Evolutionary conservation across 331 rosid species (phyloP), one percentile per base, ranked within the genome.

Genomic region (Quercus lobata): DNA sequence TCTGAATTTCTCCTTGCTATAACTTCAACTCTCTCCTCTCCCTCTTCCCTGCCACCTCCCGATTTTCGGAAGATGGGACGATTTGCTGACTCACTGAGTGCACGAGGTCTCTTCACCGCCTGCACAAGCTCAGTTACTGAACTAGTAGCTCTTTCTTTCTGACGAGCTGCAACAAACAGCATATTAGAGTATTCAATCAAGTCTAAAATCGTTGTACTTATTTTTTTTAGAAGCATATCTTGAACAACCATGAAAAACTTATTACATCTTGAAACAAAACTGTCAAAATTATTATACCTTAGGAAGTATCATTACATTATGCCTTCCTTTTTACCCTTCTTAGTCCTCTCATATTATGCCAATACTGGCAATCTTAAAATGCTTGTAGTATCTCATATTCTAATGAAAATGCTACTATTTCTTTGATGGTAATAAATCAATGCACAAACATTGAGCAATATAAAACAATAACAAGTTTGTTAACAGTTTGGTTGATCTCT

Each of bases 51-150:
- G 4, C 56, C 81, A 29, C 81, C 87, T 35, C 72, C 92, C 11
- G 99, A 89, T 78, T 84, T 87, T 88, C 88, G 87, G 27, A 82
- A 29, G 22, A 78, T 76, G 65, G 94, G 94, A 29, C 88, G 96
- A 69, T 80, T 87, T 53, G 77, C 81, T 2, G 99, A 95, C 75
- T 92, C 97, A 37, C 99, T 92, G 19, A 91, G 69, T 34, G 99
- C 92, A 49, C 98, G 87, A 4, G 99, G 99, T 54, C 97, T 94
- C 83, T 87, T 95, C 84, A 95, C 90, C 2, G 97, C 98, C 52
- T 80, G 80, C 21, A 95, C 72, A 27, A 95, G 89, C 80, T 95
- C 99, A 46, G 91, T 37, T 49, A 82, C 97, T 71, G 98, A 87
- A 68, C 81, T 84, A 63, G 85, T 53, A 44, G 99, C 98, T 85